These are phyloP conservation scores for Aspergillus asperescens DNA, from an alignment of 495 filamentous ascomycete genomes.

Conservation along the genomic window DNA sequence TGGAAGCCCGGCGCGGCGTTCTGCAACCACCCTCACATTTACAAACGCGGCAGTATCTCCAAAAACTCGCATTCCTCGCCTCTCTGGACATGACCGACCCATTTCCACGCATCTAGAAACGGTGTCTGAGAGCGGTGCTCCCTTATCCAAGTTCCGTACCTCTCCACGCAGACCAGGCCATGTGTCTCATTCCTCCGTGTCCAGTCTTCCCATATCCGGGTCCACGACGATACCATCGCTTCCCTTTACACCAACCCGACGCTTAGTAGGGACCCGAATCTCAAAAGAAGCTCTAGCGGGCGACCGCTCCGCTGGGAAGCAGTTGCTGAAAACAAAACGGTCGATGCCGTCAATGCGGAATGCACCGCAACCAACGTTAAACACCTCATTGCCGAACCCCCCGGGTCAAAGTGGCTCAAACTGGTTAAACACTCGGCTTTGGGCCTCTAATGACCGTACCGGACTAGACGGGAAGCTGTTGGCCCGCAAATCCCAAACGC, in stretches of 20 bases:
- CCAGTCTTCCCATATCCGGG: slow-evolving; percentile 53
- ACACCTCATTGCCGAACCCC: slow-evolving; percentile 31
- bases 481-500: slow-evolving; percentile 55
- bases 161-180: slow-evolving; percentile 63
- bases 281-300: slow-evolving; percentile 47
- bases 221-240: slow-evolving; percentile 49
- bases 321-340: slow-evolving; percentile 76
- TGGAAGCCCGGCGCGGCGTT: slow-evolving; percentile 62
- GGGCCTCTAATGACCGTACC: slow-evolving; percentile 65
- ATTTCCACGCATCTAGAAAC: slow-evolving; percentile 77
- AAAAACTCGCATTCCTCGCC: slow-evolving; percentile 57
- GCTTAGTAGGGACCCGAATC: slow-evolving; percentile 51
- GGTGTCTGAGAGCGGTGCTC: slow-evolving; percentile 84
- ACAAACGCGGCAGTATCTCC: slow-evolving; percentile 58
- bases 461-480: slow-evolving; percentile 48
- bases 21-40: slow-evolving; percentile 83
- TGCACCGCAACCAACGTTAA: slow-evolving; percentile 33
- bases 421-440: slow-evolving; percentile 52
- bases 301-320: slow-evolving; percentile 64
- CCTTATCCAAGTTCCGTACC: slow-evolving; percentile 53
- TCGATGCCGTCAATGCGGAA: slow-evolving; percentile 77
- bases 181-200: slow-evolving; percentile 60
- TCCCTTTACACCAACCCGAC: slow-evolving; percentile 51
- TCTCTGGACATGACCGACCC: slow-evolving; percentile 56
- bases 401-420: slow-evolving; percentile 37